Evolutionary conservation across 257 asterid species (phyloP).

Genomic region (Solanum megistacrolobum): DNA sequence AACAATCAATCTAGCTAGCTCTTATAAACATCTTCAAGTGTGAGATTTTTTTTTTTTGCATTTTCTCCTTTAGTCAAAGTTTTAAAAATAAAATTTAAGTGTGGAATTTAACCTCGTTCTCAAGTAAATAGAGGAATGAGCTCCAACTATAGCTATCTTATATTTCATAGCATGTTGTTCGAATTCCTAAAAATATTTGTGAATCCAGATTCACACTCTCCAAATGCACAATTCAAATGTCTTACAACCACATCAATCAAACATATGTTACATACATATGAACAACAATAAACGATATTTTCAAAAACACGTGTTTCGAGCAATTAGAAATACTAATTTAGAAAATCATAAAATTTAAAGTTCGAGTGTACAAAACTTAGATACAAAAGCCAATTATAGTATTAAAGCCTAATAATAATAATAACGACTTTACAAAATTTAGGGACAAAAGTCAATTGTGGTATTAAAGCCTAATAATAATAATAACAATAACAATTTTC

Average conservation of each 20-base stretch:
- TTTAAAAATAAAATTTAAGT: no score
- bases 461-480: neutral
- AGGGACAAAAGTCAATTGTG: neutral
- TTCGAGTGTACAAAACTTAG: no score
- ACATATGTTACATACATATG: neutral
- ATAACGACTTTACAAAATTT: no score
- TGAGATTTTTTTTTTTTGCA: no score
- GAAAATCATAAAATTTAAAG: neutral
- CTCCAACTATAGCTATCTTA: neutral
- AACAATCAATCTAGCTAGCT: no score
- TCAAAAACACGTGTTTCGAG: no score
- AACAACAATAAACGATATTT: no score
- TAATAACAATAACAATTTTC: neutral
- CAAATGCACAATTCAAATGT: neutral
- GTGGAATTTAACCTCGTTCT: no score
- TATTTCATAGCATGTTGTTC: neutral
- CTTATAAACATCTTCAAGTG: no score
- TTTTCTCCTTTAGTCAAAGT: no score
- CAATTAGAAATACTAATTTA: accelerated
- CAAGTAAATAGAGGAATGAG: neutral
- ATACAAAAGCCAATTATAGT: no score
- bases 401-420: no score
- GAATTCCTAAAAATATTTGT: neutral
- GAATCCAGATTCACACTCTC: neutral
- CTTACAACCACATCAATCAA: neutral